Evolutionary conservation across 768 basidiomycete genomes (phyloP).

Genomic region (Tephrocybe sp.): DNA sequence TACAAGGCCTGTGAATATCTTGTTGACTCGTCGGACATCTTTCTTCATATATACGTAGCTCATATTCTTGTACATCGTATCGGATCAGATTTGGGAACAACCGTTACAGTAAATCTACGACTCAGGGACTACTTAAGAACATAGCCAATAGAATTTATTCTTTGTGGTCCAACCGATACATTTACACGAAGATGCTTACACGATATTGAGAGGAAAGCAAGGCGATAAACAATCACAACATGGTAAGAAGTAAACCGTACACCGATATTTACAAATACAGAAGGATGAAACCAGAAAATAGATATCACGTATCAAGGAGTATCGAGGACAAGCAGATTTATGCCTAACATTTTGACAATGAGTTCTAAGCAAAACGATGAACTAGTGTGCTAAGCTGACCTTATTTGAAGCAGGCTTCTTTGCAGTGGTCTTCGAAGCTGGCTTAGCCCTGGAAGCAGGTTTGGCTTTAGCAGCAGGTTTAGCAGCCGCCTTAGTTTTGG

Average conservation of each 20-base stretch:
- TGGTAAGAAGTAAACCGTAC: no score
- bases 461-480: conserved; percentile 22
- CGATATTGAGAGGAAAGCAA: neutral
- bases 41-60: neutral
- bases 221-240: no score
- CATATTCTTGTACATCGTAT: no score
- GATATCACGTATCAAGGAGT: no score
- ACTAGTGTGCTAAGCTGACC: conserved; percentile 13
- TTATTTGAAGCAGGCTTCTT: conserved; percentile 24
- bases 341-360: no score
- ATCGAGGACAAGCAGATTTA: no score
- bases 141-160: neutral
- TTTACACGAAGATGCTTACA: neutral
- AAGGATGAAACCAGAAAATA: no score
- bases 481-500: conserved; percentile 29
- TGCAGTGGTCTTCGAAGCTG: conserved; percentile 21
- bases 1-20: conserved; percentile 9
- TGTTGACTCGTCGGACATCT: neutral
- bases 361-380: no score
- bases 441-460: conserved; percentile 30
- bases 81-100: no score
- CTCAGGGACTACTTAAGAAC: no score
- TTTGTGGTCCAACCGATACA: neutral
- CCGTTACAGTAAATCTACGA: no score
- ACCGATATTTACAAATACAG: no score